Conservation (phyloP, 108 stramenopile species). For the Nannochloropsis oceanica region DNA sequence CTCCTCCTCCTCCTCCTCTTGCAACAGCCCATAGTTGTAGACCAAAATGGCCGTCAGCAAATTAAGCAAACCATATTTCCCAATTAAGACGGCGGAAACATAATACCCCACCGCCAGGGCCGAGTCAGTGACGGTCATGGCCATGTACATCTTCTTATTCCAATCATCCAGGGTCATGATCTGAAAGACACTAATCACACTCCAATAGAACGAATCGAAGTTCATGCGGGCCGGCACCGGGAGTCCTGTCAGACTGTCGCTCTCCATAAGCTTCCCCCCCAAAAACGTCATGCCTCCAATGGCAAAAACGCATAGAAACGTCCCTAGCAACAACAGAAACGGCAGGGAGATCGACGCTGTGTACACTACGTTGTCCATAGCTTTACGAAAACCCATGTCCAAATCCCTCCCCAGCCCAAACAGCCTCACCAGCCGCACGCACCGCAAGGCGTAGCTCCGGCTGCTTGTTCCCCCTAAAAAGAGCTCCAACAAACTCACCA, state of each 20-base stretch:
- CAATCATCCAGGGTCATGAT: not conserved
- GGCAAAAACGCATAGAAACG: not conserved
- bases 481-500: not conserved
- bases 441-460: not conserved
- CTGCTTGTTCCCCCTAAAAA: not conserved
- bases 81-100: not conserved
- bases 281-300: not conserved
- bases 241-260: not conserved
- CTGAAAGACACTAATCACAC: not conserved
- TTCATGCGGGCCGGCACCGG: not conserved
- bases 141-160: not conserved
- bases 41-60: not conserved
- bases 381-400: not conserved
- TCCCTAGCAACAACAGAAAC: not conserved
- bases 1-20: not conserved
- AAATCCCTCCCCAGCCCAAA: not conserved
- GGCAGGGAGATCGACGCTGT: not conserved
- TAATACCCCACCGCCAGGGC: not conserved
- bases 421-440: not conserved
- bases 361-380: not conserved
- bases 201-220: not conserved
- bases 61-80: not conserved
- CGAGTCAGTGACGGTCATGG: not conserved
- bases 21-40: not conserved
- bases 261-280: not conserved